Base-by-base conservation (phyloP, 768 basidiomycete species). In the Pleurotus sapidus region DNA sequence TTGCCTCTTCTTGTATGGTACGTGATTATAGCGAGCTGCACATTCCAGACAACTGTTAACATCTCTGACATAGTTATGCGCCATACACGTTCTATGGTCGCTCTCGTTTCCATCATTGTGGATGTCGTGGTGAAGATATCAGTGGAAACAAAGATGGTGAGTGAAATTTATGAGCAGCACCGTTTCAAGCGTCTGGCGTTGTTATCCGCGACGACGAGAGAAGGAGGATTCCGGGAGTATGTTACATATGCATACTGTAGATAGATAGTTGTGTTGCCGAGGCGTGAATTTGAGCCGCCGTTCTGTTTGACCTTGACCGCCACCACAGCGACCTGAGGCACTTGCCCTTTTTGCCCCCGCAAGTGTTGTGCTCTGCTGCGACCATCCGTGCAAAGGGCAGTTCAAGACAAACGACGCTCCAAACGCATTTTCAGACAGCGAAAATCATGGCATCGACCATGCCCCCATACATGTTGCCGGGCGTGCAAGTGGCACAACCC, bases 401-500 rank as follows among this genome's bases (percentile, higher is more conserved):
- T 11, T 30, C 38, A 25, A 20, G 18, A 20, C 18, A 18, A 12
- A 12, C 15, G 38, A n/a, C 38, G 24, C 38, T 42, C 30, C 17
- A 5, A 34, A 17, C 17, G n/a, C 49, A 27, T 25, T 17, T 51
- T 37, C 37, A 34, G 30, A 51, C n/a, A 51, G 17, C n/a, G 25
- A 51, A 64, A 66, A 70, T 69, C 63, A 91, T 91, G 89, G 82
- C 88, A 66, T 84, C 88, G 65, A 84, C 86, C 72, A 73, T 86
- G 69, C 87, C 89, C 63, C 82, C 81, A 63, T 91, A 84, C 73
- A 74, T 91, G 79, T 75, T 86, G 67, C 84, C 85, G 72, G 85
- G 86, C 70, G 87, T 87, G 60, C 78, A 85, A 57, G 83, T 88
- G 61, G 75, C 83, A 66, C 91, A 91, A 68, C 91, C 89, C 64